Evolutionary conservation across 1,284 basidiomycete genomes (phyloP), one percentile per base, ranked within the genome.

Genomic region (Coniferiporia weirii): DNA sequence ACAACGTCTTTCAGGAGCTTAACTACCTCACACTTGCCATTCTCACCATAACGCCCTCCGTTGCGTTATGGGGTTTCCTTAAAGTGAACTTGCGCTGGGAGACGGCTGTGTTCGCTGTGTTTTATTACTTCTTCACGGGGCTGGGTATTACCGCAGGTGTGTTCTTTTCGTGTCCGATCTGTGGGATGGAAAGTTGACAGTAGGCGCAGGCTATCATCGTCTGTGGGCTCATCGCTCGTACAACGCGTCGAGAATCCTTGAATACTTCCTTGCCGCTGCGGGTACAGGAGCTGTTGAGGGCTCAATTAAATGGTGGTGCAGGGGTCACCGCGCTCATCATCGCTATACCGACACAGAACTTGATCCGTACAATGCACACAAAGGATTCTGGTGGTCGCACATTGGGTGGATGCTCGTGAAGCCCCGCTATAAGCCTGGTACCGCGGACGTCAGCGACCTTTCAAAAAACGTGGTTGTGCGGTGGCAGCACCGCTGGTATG

Each of bases 341-440:
- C 83, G 93, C 54, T 95, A 96, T 78, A 96, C 93, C 69, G 95
- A 97, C 75, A 96, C 94, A 67, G 90, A 95, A 60, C 87, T 97
- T 62, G 93, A 96, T 76, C 95, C 93, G 0, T 97, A 96, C 77
- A 89, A 90, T 63, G 93, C 94, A 3, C 89, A 93, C 74, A 84
- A 87, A 68, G 95, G 94, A 22, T 79, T 91, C 64, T 77, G 78
- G 63, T 87, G 83, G 77, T 85, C 90, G 0, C 94, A 96, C 69
- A 77, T 95, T 63, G 93, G 93, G 49, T 97, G 95, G 94, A 95
- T 96, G 89, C 69, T 96, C 64, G 66, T 96, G 73, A 95, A 94
- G 76, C 92, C 94, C 52, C 84, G 93, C 56, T 82, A 88, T 64
- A 91, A 83, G 72, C 93, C 92, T 40, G 94, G 93, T 69, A 85